Percentiles rank a stretch among this genome's conserved stretches.
Evolutionary conservation across 495 filamentous ascomycete genomes (phyloP).

Genomic region (Chaetomidium leptoderma): DNA sequence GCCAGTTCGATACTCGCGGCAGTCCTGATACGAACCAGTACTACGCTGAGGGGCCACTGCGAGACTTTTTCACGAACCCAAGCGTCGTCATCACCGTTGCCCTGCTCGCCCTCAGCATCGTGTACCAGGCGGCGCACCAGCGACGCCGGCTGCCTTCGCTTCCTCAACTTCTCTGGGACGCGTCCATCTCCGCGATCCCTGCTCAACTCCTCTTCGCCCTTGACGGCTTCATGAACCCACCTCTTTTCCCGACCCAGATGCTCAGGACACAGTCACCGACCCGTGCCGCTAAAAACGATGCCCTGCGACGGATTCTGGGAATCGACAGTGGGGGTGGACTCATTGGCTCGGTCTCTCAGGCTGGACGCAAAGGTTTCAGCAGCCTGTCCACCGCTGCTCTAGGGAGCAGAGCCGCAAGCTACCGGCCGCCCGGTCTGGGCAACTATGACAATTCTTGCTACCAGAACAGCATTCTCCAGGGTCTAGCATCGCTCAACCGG

Average conservation of each 20-base stretch:
- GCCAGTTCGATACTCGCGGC: conserved; percentile 24
- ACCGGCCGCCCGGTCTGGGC: conserved; percentile 70
- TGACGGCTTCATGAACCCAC: conserved; percentile 45
- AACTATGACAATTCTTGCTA: conserved; percentile 96
- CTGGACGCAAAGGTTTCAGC: conserved; percentile 44
- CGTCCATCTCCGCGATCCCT: conserved; percentile 58
- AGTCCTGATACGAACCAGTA: conserved; percentile 20
- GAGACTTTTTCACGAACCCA: conserved; percentile 33
- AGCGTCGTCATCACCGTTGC: conserved; percentile 36
- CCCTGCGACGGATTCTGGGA: conserved; percentile 62
- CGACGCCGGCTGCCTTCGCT: conserved; percentile 22
- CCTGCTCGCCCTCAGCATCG: conserved; percentile 38
- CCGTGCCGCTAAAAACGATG: conserved; percentile 62
- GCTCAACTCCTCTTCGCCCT: conserved; percentile 56
- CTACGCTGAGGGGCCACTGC: conserved; percentile 20
- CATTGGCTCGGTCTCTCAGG: conserved; percentile 36
- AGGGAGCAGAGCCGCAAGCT: conserved; percentile 26
- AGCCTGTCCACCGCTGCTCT: conserved; percentile 46
- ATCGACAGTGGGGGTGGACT: conserved; percentile 50
- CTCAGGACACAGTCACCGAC: conserved; percentile 22
- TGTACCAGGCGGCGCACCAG: conserved; percentile 41
- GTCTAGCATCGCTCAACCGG: conserved; percentile 68
- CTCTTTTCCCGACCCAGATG: conserved; percentile 30
- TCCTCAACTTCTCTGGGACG: conserved; percentile 56
- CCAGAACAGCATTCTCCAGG: conserved; percentile 92